Conservation (phyloP, 306 rosid species). For the Ochetophila trinervis region DNA sequence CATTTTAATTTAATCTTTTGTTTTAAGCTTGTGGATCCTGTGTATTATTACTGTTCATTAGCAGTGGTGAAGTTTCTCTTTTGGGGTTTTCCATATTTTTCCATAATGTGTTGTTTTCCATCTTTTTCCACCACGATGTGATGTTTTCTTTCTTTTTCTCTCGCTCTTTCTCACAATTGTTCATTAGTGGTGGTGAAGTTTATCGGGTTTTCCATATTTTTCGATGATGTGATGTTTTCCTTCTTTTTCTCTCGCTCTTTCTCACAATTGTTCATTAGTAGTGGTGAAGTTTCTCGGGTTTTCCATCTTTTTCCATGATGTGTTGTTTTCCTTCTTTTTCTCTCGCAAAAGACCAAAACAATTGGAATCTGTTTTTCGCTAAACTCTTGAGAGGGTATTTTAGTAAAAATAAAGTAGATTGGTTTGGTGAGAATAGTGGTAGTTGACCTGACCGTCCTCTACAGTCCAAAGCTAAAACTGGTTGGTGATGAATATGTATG, state of each 20-base stretch:
- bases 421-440: no score
- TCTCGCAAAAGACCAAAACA: no score
- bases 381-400: no score
- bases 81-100: not conserved
- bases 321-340: not conserved
- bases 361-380: no score
- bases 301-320: not conserved
- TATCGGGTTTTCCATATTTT: not conserved
- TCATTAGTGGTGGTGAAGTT: slow-evolving; percentile 1
- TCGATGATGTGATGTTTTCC: not conserved
- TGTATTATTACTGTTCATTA: slow-evolving; percentile 9
- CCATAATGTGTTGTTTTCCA: not conserved
- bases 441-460: no score
- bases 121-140: not conserved
- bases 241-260: no score
- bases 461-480: no score
- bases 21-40: not conserved
- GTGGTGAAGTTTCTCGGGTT: not conserved
- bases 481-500: no score
- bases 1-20: not conserved
- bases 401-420: no score
- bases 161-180: no score
- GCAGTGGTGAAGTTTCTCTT: not conserved
- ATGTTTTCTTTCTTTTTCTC: no score
- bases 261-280: slow-evolving; percentile 9